Percentiles rank a stretch among this genome's conserved stretches.
phyloP scores from a whole-genome alignment of 2,329 filamentous ascomycete genomes.

The Coniochaeta hoffmannii region DNA sequence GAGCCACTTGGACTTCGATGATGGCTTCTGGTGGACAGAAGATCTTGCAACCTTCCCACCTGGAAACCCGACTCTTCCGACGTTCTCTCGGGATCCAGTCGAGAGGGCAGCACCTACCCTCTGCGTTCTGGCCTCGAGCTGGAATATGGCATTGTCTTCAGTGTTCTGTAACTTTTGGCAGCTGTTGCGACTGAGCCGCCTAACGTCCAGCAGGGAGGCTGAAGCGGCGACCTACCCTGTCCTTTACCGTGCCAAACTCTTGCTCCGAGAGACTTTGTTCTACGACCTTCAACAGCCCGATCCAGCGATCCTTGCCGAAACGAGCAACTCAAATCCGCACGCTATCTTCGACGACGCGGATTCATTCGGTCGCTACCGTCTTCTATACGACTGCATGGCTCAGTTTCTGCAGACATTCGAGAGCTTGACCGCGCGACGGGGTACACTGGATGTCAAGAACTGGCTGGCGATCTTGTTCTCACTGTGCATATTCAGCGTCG shows the following conservation, averaged over 20 bases:
- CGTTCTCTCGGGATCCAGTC: slow-evolving; percentile 29
- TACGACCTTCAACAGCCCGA: slow-evolving; percentile 44
- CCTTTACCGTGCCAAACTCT: slow-evolving; percentile 45
- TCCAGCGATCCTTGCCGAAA: slow-evolving; percentile 33
- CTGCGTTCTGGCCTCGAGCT: slow-evolving; percentile 41
- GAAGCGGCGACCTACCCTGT: slow-evolving; percentile 43
- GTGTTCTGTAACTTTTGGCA: slow-evolving; percentile 45
- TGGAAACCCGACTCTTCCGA: slow-evolving; percentile 28
- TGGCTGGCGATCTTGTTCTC: slow-evolving; percentile 48
- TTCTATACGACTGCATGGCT: slow-evolving; percentile 41
- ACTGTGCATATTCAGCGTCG: slow-evolving; percentile 51
- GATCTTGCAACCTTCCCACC: slow-evolving; percentile 34
- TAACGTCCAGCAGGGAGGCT: slow-evolving; percentile 39
- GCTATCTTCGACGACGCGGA: slow-evolving; percentile 35
- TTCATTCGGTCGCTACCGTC: slow-evolving; percentile 36
- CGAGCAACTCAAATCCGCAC: slow-evolving; percentile 23
- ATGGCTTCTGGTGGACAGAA: slow-evolving; percentile 52
- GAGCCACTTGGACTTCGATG: slow-evolving; percentile 42
- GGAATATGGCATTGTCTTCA: slow-evolving; percentile 30
- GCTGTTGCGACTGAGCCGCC: slow-evolving; percentile 42
- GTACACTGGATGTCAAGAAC: slow-evolving; percentile 30
- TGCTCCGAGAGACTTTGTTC: slow-evolving; percentile 47
- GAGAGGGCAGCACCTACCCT: slow-evolving; percentile 41
- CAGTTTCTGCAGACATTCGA: slow-evolving; percentile 49
- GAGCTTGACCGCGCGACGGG: slow-evolving; percentile 29